Base-by-base conservation (phyloP, 805 yeast genomes). In the Ogataea degrootiae region DNA sequence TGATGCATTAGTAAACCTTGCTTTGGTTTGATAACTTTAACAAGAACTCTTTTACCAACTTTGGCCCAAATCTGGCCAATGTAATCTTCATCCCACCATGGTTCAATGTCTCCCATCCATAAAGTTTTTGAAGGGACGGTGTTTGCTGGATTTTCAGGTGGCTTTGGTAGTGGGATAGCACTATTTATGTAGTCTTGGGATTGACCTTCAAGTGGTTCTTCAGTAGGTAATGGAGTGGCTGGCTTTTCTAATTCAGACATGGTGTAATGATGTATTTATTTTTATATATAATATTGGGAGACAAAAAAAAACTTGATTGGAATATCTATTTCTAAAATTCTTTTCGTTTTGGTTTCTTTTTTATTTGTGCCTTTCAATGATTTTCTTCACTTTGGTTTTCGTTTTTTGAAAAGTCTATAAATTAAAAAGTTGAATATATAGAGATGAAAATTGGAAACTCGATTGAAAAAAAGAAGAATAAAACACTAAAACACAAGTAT, bases 91-190 rank as follows among this genome's bases (percentile, higher is more conserved):
- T 83, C 88, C 58, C 85, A 78, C 79, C 85, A 79, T 1, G 92
- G 88, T 60, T 86, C 92, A 54, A 86, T 69, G 64, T 86, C 94
- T 11, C 95, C 95, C 95, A 86, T 86, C 95, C 95, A 86, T 33
- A 86, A 68, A 1, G 95, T 86, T 50, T 85, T 74, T 23, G 95
- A 89, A 14, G 76, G 72, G 7, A 65, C 69, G 1, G 75, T 70
- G 40, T 75, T 74, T 3, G 79, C 71, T 2, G 77, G 75, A 39
- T 74, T 72, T 38, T 69, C 67, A 5, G 84, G 83, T 6, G 84
- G 84, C 40, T 70, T 66, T 37, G 85, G 85, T 37, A 79, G 44
- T 6, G 70, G 63, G 17, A 65, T 60, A 36, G 58, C 49, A n/a
- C 42, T 44, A 29, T 54, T 45, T 34, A 54, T 44, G 41, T 44